Evolutionary conservation across 768 basidiomycete genomes (phyloP), one percentile per base, ranked within the genome.

Genomic region (Agrocybe chaxingu): DNA sequence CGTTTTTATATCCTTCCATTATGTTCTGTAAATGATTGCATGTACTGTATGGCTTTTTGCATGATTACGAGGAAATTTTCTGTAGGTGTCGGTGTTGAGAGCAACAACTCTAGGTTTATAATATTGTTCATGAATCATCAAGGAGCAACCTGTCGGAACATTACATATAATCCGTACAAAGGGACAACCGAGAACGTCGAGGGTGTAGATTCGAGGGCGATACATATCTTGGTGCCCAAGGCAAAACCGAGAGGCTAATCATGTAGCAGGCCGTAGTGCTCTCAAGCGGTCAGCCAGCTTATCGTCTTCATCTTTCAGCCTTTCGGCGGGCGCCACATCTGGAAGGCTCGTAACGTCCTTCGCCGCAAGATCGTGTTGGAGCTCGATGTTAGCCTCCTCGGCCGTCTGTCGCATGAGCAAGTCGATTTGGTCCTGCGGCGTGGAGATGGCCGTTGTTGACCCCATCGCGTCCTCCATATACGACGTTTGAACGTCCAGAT

Each of bases 381-480:
- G 70, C 66, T 99, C 93, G 52, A 99, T 89, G 57, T 98, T 89
- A 18, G 93, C 93, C 67, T 99, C 96, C 64, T 98, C 97, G 3
- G 97, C 97, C 16, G 92, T 94, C 70, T 95, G 92, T 49, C 87
- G 82, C 76, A 99, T 77, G 18, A 98, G 82, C 29, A 77, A 71
- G 65, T 99, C 97, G 64, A 99, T 88, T 66, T 99, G 95, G 71
- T 99, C 97, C 68, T 98, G 93, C 1, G 97, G 97, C 4, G 92
- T 95, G 9, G 92, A 86, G 36, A 89, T 81, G 13, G 95, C 97
- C 2, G 92, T 96, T 18, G 95, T 92, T 48, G 88, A 81, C 8
- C 85, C 84, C 88, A 99, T 98, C 35, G 94, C 87, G 52, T 93
- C 91, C 63, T 98, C 97, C 93, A 99, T 96, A 70, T 96, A 95